Percentiles rank a stretch among this genome's conserved stretches.
These are phyloP conservation scores for Pistacia atlantica DNA, from an alignment of 345 rosid genomes.

Conservation along the genomic window DNA sequence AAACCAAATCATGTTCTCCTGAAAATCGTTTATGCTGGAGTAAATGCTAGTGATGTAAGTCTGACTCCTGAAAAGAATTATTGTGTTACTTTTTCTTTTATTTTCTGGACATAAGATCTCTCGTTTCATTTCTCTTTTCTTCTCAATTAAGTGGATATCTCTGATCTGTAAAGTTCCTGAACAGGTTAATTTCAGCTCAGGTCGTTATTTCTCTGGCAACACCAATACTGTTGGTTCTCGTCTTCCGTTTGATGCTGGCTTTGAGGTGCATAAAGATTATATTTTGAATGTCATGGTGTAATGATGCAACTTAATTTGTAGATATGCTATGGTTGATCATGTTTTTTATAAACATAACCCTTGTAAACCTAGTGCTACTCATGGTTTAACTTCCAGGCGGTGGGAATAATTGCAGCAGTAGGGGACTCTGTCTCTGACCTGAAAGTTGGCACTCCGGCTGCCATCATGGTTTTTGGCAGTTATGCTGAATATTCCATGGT, in stretches of 20 bases:
- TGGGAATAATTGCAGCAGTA: slow-evolving; percentile 85
- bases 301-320: slow-evolving; percentile 16
- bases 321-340: slow-evolving; percentile 18
- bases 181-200: slow-evolving; percentile 97
- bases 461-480: slow-evolving; percentile 85
- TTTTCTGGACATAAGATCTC: neutral
- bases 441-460: slow-evolving; percentile 92
- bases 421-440: slow-evolving; percentile 75
- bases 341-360: neutral
- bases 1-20: slow-evolving; percentile 72
- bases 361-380: neutral
- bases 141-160: neutral
- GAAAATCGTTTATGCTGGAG: slow-evolving; percentile 91
- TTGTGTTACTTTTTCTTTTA: slow-evolving; percentile 4
- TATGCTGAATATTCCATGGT: slow-evolving; percentile 81
- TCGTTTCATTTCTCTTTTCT: neutral
- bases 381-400: slow-evolving; percentile 55
- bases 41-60: slow-evolving; percentile 99
- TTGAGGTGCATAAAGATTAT: slow-evolving; percentile 57
- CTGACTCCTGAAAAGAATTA: slow-evolving; percentile 20
- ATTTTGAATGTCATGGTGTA: neutral
- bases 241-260: slow-evolving; percentile 96
- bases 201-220: slow-evolving; percentile 73
- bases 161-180: slow-evolving; percentile 8
- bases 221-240: slow-evolving; percentile 40